These are phyloP conservation scores for Glarea lozoyensis DNA, from an alignment of 495 filamentous ascomycete species.

Conservation along the genomic window DNA sequence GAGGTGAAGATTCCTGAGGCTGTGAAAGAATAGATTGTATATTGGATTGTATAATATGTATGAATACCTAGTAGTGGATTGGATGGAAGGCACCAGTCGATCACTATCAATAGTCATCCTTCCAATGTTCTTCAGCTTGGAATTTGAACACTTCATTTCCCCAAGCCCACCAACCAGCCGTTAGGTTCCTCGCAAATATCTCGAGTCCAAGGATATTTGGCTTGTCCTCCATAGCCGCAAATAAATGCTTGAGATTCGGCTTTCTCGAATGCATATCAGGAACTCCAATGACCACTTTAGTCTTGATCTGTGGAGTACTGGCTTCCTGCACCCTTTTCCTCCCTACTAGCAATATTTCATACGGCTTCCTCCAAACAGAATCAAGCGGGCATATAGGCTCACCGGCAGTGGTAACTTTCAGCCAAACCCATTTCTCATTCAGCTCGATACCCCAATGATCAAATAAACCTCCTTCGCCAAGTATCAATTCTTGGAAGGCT, in stretches of 20 bases:
- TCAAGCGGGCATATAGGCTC: conserved; percentile 62
- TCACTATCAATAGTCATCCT: no score
- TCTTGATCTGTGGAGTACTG: conserved; percentile 12
- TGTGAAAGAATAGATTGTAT: neutral
- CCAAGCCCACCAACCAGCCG: conserved; percentile 82
- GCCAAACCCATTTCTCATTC: conserved; percentile 84
- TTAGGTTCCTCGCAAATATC: conserved; percentile 81
- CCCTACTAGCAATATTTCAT: conserved; percentile 73
- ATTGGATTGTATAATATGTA: conserved; percentile 9
- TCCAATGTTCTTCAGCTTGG: conserved; percentile 65
- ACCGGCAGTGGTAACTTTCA: conserved; percentile 69
- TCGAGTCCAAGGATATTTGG: conserved; percentile 60
- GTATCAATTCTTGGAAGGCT: conserved; percentile 47
- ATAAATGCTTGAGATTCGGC: conserved; percentile 44
- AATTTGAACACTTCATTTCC: conserved; percentile 81
- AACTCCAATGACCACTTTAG: conserved; percentile 53
- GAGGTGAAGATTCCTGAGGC: conserved; percentile 11
- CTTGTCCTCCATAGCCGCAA: conserved; percentile 33
- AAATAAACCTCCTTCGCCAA: conserved; percentile 46
- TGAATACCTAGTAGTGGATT: conserved; percentile 1
- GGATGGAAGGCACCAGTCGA: no score
- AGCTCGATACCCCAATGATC: conserved; percentile 52
- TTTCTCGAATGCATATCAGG: conserved; percentile 92
- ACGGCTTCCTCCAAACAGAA: conserved; percentile 71
- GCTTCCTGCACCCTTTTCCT: conserved; percentile 17